Percentiles rank a stretch among this genome's conserved stretches.
Evolutionary conservation across 2,329 filamentous ascomycete genomes (phyloP).

Genomic region (Pseudopyricularia cyperi): DNA sequence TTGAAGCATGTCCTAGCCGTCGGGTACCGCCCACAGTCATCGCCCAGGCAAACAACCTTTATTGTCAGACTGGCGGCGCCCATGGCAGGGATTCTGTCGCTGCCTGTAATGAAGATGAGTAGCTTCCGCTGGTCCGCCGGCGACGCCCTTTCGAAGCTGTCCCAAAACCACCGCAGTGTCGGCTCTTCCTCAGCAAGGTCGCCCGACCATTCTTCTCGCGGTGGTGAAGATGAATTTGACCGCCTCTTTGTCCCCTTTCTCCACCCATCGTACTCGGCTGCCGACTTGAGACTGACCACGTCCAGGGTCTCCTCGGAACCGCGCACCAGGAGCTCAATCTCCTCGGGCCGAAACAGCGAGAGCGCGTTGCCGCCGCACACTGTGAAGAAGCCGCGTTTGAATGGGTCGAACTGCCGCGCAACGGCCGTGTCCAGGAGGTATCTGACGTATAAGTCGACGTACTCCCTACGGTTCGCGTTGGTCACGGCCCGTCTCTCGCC

Average conservation of each 20-base stretch:
- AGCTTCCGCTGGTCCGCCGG: slow-evolving; percentile 63
- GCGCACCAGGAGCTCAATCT: slow-evolving; percentile 77
- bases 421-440: slow-evolving; percentile 71
- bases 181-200: slow-evolving; percentile 46
- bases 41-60: slow-evolving; percentile 61
- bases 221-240: background rate
- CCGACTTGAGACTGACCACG: slow-evolving; percentile 59
- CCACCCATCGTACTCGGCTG: slow-evolving; percentile 79
- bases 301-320: slow-evolving; percentile 78
- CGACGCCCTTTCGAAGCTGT: slow-evolving; percentile 54
- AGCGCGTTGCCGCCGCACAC: slow-evolving; percentile 83
- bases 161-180: slow-evolving; percentile 79
- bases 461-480: slow-evolving; percentile 73
- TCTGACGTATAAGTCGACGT: slow-evolving; percentile 72
- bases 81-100: slow-evolving; percentile 80
- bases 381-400: slow-evolving; percentile 87
- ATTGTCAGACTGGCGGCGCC: slow-evolving; percentile 71
- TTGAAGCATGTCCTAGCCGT: slow-evolving; percentile 90
- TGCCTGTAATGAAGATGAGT: slow-evolving; percentile 78
- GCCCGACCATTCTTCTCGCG: background rate
- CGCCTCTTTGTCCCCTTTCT: slow-evolving; percentile 21
- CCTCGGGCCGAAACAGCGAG: slow-evolving; percentile 76
- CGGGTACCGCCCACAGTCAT: slow-evolving; percentile 63
- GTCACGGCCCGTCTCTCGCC: slow-evolving; percentile 68
- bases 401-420: slow-evolving; percentile 76